phyloP scores from a whole-genome alignment of 2,329 filamentous ascomycete species.

The Tolypocladium nubicola region DNA sequence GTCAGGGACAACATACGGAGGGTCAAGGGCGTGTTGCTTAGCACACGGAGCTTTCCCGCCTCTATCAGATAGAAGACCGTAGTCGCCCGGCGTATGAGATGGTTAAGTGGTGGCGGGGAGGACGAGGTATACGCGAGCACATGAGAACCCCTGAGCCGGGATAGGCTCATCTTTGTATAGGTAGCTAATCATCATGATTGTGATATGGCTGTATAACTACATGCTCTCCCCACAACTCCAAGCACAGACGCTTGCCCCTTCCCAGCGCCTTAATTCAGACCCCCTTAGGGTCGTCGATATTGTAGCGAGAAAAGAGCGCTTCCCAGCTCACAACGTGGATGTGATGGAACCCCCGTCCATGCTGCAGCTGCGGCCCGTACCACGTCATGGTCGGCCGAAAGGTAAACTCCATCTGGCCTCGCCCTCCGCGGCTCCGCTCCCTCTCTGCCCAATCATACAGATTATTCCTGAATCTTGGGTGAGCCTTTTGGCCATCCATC shows the following conservation, averaged over 20 bases:
- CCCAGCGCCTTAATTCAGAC: not conserved
- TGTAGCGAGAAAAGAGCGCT: conserved; percentile 22
- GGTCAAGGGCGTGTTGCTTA: conserved; percentile 70
- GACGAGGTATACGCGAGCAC: not conserved
- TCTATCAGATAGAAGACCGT: conserved; percentile 16
- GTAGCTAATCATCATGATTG: not conserved
- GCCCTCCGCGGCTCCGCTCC: not conserved
- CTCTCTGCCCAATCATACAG: conserved; percentile 28
- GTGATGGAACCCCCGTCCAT: conserved; percentile 39
- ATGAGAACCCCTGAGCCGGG: not conserved
- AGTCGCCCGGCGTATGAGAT: not conserved
- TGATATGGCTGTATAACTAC: not conserved
- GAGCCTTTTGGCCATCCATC: conserved; percentile 7
- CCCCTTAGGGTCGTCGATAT: conserved; percentile 14
- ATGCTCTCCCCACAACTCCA: not conserved
- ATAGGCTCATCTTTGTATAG: not conserved
- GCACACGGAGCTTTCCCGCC: conserved; percentile 61
- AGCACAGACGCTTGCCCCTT: not conserved
- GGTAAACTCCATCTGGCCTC: conserved; percentile 17
- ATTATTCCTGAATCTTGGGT: conserved; percentile 29
- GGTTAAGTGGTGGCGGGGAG: no score
- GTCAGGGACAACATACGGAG: conserved; percentile 66
- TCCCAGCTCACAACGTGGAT: conserved; percentile 34
- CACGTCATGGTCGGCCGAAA: conserved; percentile 39
- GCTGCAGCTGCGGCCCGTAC: conserved; percentile 36